phyloP scores from a whole-genome alignment of 116 monocot species.

The Iris pallida region DNA sequence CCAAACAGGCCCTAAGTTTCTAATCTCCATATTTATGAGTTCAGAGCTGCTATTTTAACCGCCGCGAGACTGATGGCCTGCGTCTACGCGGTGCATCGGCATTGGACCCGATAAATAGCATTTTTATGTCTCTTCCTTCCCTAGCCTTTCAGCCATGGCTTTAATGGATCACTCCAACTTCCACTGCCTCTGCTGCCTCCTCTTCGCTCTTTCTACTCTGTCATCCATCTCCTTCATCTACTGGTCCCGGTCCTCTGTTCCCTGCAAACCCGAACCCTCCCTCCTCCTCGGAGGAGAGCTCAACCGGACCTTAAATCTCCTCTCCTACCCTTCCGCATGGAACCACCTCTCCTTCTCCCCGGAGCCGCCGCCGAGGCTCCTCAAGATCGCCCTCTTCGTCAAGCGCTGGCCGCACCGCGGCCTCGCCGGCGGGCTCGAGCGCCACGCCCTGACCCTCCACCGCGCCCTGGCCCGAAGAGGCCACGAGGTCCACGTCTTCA shows the following conservation, averaged over 20 bases:
- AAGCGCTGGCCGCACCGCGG: slow-evolving; percentile 66
- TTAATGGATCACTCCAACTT: slow-evolving; percentile 9
- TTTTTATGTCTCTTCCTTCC: neutral
- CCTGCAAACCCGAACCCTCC: slow-evolving; percentile 13
- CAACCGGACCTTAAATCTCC: slow-evolving; percentile 37
- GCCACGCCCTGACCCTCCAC: slow-evolving; percentile 79
- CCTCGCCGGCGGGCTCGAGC: slow-evolving; percentile 80
- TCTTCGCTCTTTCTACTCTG: slow-evolving; percentile 29
- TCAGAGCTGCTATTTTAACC: no score
- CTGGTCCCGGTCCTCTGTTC: slow-evolving; percentile 23
- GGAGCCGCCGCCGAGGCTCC: slow-evolving; percentile 37
- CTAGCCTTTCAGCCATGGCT: slow-evolving; percentile 10
- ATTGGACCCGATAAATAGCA: no score
- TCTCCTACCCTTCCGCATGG: slow-evolving; percentile 53
- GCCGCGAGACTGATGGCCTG: no score
- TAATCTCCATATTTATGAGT: no score
- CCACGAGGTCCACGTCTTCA: slow-evolving; percentile 74
- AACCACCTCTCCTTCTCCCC: slow-evolving; percentile 65
- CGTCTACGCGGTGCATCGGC: no score
- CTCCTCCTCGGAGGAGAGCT: neutral
- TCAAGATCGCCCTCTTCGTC: slow-evolving; percentile 74
- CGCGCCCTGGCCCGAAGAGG: slow-evolving; percentile 64
- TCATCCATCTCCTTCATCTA: slow-evolving; percentile 39
- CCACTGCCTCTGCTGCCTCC: slow-evolving; percentile 24
- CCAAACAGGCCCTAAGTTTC: no score